Conservation (phyloP, 1,284 basidiomycete genomes). For the Moniliella sp. region DNA sequence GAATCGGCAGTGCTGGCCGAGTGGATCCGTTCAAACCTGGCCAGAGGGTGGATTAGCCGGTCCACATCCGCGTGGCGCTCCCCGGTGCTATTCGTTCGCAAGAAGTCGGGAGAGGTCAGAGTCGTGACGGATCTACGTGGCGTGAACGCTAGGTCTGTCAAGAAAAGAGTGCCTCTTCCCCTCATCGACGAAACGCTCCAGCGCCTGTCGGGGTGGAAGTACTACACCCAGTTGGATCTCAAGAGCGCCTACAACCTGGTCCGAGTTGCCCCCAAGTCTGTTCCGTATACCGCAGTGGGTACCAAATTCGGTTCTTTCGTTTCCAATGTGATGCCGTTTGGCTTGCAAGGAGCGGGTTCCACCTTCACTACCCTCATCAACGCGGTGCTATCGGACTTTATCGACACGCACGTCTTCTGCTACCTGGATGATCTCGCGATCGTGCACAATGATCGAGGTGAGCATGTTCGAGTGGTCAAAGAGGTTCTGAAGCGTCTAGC, state of each 20-base stretch:
- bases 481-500: constrained; percentile 1
- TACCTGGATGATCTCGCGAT: constrained; percentile 31
- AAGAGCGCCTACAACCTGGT: constrained; percentile 8
- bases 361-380: not conserved
- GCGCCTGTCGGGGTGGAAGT: constrained; percentile 17
- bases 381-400: not conserved
- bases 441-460: not conserved
- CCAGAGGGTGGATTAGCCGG: constrained; percentile 21
- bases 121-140: constrained; percentile 38
- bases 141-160: constrained; percentile 36
- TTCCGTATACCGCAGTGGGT: constrained; percentile 7
- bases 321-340: constrained; percentile 7
- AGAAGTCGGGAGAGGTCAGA: constrained; percentile 37
- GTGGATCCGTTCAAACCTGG: constrained; percentile 36
- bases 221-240: constrained; percentile 27
- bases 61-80: constrained; percentile 32
- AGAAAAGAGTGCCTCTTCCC: constrained; percentile 35
- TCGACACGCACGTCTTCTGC: not conserved
- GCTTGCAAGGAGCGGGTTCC: constrained; percentile 1
- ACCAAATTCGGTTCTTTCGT: constrained; percentile 3
- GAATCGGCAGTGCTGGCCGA: constrained; percentile 35
- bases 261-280: constrained; percentile 2
- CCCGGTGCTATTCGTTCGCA: constrained; percentile 39
- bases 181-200: constrained; percentile 35
- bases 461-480: constrained; percentile 6